These are phyloP conservation scores for Pestalotiopsis sp. DNA, from an alignment of 2,329 filamentous ascomycete genomes.

Conservation along the genomic window DNA sequence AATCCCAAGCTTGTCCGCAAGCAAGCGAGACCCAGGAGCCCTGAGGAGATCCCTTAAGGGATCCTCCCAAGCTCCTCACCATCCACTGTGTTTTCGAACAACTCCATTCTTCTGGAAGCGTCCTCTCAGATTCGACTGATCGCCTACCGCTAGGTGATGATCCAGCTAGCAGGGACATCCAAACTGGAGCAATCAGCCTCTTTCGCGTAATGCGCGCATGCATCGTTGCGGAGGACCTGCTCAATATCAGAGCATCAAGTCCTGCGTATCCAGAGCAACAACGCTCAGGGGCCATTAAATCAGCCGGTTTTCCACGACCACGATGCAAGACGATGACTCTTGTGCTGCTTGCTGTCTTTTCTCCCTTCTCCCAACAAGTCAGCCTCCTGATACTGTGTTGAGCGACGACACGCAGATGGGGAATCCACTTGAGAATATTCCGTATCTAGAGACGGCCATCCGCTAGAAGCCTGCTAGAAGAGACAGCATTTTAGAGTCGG, in stretches of 20 bases:
- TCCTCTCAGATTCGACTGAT: background rate
- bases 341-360: background rate
- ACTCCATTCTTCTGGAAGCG: constrained; percentile 1
- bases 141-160: constrained; percentile 4
- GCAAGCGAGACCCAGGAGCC: constrained; percentile 11
- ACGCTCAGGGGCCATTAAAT: background rate
- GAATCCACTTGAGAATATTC: background rate
- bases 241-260: background rate
- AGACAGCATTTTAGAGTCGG: background rate
- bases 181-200: constrained; percentile 3
- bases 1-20: background rate
- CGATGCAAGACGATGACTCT: background rate
- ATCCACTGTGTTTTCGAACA: constrained; percentile 2
- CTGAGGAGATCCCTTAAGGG: constrained; percentile 1
- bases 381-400: background rate
- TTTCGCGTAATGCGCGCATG: background rate
- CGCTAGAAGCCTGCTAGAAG: constrained; percentile 6
- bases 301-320: background rate
- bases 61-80: background rate
- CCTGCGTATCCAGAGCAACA: background rate
- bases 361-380: background rate
- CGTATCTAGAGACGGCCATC: background rate
- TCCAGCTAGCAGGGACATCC: constrained; percentile 1
- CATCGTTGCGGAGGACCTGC: background rate
- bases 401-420: background rate